Percentiles rank a stretch among this genome's conserved stretches.
Conservation (phyloP, 371 early-diverging fungal genomes). For the Rhizomucor miehei region DNA sequence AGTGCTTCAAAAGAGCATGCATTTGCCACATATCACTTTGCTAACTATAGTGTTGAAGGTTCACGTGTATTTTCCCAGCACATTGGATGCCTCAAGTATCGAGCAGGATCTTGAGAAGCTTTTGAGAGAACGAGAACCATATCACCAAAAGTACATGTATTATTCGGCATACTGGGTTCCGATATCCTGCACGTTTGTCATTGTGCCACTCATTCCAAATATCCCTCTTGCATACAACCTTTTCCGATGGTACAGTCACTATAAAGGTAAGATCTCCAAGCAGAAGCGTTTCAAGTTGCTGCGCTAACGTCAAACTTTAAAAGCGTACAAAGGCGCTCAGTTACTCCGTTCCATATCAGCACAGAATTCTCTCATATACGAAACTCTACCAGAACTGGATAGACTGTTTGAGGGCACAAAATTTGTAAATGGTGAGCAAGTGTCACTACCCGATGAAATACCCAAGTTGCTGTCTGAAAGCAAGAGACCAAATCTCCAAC, state of each 20-base stretch:
- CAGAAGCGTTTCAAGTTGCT: not conserved
- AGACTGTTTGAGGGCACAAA: constrained; percentile 11
- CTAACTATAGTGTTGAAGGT: constrained; percentile 29
- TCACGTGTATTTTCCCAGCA: constrained; percentile 41
- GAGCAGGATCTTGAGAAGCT: constrained; percentile 46
- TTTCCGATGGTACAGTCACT: constrained; percentile 80
- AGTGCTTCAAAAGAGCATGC: not conserved
- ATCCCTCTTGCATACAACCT: constrained; percentile 81
- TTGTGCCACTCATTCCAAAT: constrained; percentile 81
- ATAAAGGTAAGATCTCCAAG: constrained; percentile 49
- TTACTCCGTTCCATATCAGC: constrained; percentile 30
- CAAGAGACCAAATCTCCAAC: constrained; percentile 18
- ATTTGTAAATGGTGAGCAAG: constrained; percentile 21
- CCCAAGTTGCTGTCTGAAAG: constrained; percentile 13
- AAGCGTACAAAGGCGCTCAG: constrained; percentile 66
- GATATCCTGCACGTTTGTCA: constrained; percentile 63
- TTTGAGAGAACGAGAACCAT: constrained; percentile 51
- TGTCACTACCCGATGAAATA: constrained; percentile 32
- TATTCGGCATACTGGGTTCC: constrained; percentile 73
- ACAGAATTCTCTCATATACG: constrained; percentile 21
- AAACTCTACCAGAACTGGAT: constrained; percentile 31
- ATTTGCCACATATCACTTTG: not conserved
- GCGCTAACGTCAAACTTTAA: not conserved
- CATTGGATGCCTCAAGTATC: constrained; percentile 32
- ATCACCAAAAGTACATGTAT: constrained; percentile 71